These are phyloP conservation scores for Talaromyces sp. DNA, from an alignment of 2,329 filamentous ascomycete species.

Conservation along the genomic window DNA sequence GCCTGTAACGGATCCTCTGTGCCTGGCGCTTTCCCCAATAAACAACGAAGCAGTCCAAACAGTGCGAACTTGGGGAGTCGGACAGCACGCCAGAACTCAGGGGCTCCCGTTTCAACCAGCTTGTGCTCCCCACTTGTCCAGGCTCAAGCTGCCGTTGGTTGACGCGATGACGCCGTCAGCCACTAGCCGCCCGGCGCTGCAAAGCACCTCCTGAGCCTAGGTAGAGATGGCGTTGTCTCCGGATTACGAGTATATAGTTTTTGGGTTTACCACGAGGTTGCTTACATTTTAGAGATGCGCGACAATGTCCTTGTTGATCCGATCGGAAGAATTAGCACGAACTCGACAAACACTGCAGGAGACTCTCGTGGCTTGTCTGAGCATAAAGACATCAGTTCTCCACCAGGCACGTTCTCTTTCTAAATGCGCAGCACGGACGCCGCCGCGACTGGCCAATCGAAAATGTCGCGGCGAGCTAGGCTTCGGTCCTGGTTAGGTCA, in stretches of 20 bases:
- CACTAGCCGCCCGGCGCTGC: constrained; percentile 17
- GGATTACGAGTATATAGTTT: not conserved
- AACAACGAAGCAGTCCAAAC: not conserved
- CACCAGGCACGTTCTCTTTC: not conserved
- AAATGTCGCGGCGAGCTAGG: not conserved
- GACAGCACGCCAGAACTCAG: constrained; percentile 13
- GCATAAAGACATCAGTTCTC: not conserved
- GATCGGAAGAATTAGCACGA: not conserved
- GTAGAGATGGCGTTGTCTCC: not conserved
- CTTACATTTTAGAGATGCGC: not conserved
- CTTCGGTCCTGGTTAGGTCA: not conserved
- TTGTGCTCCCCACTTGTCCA: constrained; percentile 13
- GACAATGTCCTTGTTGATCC: not conserved
- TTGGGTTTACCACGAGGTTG: not conserved
- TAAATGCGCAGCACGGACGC: not conserved
- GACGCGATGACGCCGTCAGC: constrained; percentile 10
- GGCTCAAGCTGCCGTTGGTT: constrained; percentile 13
- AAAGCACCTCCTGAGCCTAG: constrained; percentile 5
- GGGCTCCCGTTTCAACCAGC: constrained; percentile 17
- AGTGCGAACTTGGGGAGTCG: not conserved
- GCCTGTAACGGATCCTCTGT: constrained; percentile 1
- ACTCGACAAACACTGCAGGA: not conserved
- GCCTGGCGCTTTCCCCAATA: constrained; percentile 7
- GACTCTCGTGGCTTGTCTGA: not conserved
- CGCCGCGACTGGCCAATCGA: not conserved